Evolutionary conservation across 768 basidiomycete species (phyloP), one percentile per base, ranked within the genome.

Genomic region (Russula brevipes): DNA sequence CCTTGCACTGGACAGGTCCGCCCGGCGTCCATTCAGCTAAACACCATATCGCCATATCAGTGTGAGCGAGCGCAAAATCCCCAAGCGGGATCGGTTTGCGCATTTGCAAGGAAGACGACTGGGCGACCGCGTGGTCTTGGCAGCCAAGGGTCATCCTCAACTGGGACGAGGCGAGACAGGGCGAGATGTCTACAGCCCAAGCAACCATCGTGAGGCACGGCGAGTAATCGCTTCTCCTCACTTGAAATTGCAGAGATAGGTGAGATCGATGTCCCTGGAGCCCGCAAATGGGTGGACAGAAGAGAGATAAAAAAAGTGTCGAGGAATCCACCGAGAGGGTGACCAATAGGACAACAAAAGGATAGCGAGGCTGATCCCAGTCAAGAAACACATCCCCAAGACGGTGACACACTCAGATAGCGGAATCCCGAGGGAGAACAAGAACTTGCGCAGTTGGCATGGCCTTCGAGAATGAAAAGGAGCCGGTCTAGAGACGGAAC

Each of bases 401-500:
- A 59, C 4, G 50, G 39, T 31, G 31, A 59, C 39, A 16, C 11
- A n/a, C 11, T 33, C 58, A 5, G 58, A 33, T 8, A 59, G 19
- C 17, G 17, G 19, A 49, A 49, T 16, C 51, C 49, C 39, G 51
- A 49, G 30, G 49, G n/a, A 60, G 59, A 36, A n/a, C 14, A 30
- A 59, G 57, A 30, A 33, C 36, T 36, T 51, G 46, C 24, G 51
- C 24, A n/a, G 38, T 17, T 31, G 57, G 47, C 49, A 51, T 59
- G 3, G 38, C 24, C 17, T 31, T 38, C 39, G 17, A 59, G 57
- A 16, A 59, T 59, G 57, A 49, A 50, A 52, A 59, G 38, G 9
- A 59, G 31, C n/a, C 19, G 33, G 31, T 50, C 58, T 38, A 59
- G 50, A 4, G 49, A 33, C 9, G 57, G 57, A 9, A 33, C 1